Base-by-base conservation (phyloP, 768 basidiomycete genomes). In the Mycena kentingensis region DNA sequence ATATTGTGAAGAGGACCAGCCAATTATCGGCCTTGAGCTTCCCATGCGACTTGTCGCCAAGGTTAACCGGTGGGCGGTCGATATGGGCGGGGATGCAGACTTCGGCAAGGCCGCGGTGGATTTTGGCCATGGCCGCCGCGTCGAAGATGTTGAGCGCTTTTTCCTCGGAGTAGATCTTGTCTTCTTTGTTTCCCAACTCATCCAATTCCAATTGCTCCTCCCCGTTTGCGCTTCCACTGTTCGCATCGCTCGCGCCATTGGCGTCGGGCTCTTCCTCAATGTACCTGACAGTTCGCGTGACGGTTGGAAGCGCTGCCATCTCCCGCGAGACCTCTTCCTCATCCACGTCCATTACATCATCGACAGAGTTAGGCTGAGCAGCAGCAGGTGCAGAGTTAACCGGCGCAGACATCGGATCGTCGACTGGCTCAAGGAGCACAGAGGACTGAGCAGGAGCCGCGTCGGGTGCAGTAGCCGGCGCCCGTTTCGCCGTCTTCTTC, bases 21-120 rank as follows among this genome's bases (percentile, higher is more conserved):
- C 61, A 62, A 38, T 62, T 59, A 22, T 62, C 59, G 16, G 59
- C 58, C 25, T 60, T 60, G n/a, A 62, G 42, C 36, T 60, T 60
- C n/a, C 59, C 61, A 13, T 60, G 58, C 10, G 49, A 11, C 12
- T 52, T 50, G 16, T 58, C 55, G 24, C 61, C 59, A 25, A 60
- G 48, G 24, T 62, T 60, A n/a, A 44, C 50, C 13, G 59, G 61
- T 16, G 46, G 50, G 27, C 49, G 48, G 13, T 48, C 46, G 21
- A 60, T 46, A 51, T 55, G 60, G 4, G 34, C 26, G 1, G 61
- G 61, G 11, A 59, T 35, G 4, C 19, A 29, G 35, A 55, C 56
- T 8, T 1, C 42, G 16, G 54, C 47, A 26, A 55, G 47, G 10
- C 54, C 34, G 8, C 41, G 41, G 21, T 50, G 54, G 35, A 55